phyloP scores from a whole-genome alignment of 495 filamentous ascomycete genomes.

The Geoglossum glabrum region DNA sequence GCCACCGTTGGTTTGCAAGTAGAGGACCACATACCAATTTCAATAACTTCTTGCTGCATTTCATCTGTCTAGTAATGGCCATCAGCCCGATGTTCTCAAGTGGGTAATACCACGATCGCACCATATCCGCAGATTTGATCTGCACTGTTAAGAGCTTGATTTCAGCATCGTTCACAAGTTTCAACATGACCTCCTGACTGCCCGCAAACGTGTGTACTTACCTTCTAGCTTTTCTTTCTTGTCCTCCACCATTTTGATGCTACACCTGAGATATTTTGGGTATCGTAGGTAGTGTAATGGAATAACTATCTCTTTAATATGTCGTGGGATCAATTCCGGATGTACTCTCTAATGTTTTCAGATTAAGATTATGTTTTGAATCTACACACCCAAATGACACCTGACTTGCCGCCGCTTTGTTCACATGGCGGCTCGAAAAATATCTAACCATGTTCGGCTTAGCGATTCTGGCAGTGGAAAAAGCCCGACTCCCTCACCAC shows the following conservation, averaged over 20 bases:
- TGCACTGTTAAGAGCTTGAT: conserved; percentile 38
- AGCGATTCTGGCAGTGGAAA: not conserved
- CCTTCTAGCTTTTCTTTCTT: conserved; percentile 51
- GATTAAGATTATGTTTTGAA: no score
- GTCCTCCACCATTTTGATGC: conserved; percentile 28
- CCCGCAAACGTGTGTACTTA: conserved; percentile 17
- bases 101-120: conserved; percentile 20
- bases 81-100: not conserved
- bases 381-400: no score
- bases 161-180: conserved; percentile 1
- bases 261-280: not conserved
- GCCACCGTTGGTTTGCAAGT: not conserved
- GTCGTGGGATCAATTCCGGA: no score
- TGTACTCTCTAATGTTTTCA: no score
- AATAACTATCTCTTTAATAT: not conserved
- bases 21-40: conserved; percentile 50
- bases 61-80: conserved; percentile 55
- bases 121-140: conserved; percentile 97
- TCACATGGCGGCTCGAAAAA: not conserved
- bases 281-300: not conserved
- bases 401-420: no score
- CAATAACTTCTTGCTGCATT: conserved; percentile 86
- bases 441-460: not conserved
- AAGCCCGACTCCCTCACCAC: not conserved
- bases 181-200: not conserved